phyloP scores from a whole-genome alignment of 352 stramenopile species.

The Globisporangium recalcitrans region DNA sequence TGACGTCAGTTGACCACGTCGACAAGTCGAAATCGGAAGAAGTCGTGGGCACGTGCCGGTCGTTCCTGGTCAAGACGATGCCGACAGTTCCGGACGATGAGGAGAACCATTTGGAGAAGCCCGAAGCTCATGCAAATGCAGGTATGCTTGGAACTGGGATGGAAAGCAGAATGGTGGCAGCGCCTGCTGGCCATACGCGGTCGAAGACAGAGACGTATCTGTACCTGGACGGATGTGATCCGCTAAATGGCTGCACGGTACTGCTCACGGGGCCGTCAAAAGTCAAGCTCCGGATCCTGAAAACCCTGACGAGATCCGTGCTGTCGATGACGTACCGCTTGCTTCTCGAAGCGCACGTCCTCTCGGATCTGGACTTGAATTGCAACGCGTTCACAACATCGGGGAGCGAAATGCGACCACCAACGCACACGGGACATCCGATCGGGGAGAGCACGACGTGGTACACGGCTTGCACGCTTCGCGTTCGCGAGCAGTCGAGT shows the following conservation, averaged over 20 bases:
- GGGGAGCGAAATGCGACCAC: too few relatives aligned
- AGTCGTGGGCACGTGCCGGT: slow-evolving; percentile 59
- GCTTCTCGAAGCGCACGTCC: slow-evolving; percentile 92
- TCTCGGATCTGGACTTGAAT: slow-evolving; percentile 85
- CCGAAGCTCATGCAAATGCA: not conserved
- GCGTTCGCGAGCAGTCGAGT: slow-evolving; percentile 44
- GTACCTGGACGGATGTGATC: slow-evolving; percentile 94
- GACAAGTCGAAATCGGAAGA: slow-evolving; percentile 41
- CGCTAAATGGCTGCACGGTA: slow-evolving; percentile 92
- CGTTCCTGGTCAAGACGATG: slow-evolving; percentile 65
- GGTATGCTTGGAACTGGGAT: not conserved
- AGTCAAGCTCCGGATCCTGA: slow-evolving; percentile 88
- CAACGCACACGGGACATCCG: not conserved
- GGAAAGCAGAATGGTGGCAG: slow-evolving; percentile 19
- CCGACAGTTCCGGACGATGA: slow-evolving; percentile 38
- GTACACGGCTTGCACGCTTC: slow-evolving; percentile 72
- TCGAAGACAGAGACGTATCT: slow-evolving; percentile 85
- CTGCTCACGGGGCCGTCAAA: slow-evolving; percentile 90
- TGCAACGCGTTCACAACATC: slow-evolving; percentile 22
- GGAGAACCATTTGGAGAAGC: slow-evolving; percentile 18
- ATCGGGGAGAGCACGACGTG: slow-evolving; percentile 31
- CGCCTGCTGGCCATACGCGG: slow-evolving; percentile 4
- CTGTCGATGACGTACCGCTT: slow-evolving; percentile 95
- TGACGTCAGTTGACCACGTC: slow-evolving; percentile 93
- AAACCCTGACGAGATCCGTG: slow-evolving; percentile 87